Base-by-base conservation (phyloP, 768 basidiomycete genomes). In the Cystoderma amianthinum region DNA sequence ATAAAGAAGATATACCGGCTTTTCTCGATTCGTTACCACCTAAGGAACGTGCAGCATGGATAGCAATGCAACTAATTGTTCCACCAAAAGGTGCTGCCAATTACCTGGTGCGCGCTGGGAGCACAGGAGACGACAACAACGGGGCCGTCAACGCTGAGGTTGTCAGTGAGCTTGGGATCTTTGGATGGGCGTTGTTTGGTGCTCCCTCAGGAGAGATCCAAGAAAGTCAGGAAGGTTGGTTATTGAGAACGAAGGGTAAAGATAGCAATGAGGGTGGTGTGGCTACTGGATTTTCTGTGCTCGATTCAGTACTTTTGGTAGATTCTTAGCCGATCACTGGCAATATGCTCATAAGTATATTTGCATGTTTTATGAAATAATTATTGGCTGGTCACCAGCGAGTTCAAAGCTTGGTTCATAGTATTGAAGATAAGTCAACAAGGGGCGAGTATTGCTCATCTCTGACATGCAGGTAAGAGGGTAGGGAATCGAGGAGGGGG, bases 241-340 rank as follows among this genome's bases (percentile, higher is more conserved):
- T 97, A 54, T 72, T 96, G 37, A 65, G 93, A 48, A 97, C 93
- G 4, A 97, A 96, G 53, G 88, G 85, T 3, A 82, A 79, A 54
- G 90, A 91, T 32, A 88, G 81, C 43, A 84, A 97, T 55, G 95
- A 99, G 55, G 93, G 93, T 4, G 92, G 93, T 2, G 83, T 92
- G 3, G 87, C 85, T 2, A 82, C 83, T 36, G 91, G 91, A 10
- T 85, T 82, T 54, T 82, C 81, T 2, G 85, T 86, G 4, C 57
- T 88, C 36, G 85, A 88, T 56, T 83, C 81, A 1, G 49, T 86
- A 37, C 57, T 85, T 10, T 62, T 88, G 24, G 72, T 84, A 15
- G 66, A 72, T 45, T 60, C 48, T 15, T 30, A 30, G 28, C n/a
- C n/a, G n/a, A n/a, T n/a, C n/a, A n/a, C n/a, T n/a, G n/a, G n/a